Evolutionary conservation across 2,329 filamentous ascomycete species (phyloP).

Genomic region (Talaromyces sp.): DNA sequence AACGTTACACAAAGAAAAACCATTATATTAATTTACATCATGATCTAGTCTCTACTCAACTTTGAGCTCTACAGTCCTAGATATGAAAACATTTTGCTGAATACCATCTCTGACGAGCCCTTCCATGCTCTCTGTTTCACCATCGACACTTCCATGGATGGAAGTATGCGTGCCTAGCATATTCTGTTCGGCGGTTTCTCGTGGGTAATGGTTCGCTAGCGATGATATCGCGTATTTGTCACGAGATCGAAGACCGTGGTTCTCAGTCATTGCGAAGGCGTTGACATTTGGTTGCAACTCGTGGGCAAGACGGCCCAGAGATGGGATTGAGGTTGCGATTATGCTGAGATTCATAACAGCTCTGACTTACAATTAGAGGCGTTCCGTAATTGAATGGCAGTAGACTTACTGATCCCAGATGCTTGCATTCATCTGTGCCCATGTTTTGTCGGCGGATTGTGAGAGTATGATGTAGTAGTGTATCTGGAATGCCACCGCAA

Average conservation of each 20-base stretch:
- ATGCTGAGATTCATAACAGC: constrained; percentile 27
- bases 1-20: background rate
- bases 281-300: constrained; percentile 20
- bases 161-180: constrained; percentile 16
- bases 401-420: constrained; percentile 21
- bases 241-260: constrained; percentile 14
- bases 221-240: constrained; percentile 17
- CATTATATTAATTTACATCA: background rate
- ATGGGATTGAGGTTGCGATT: constrained; percentile 26
- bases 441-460: constrained; percentile 17
- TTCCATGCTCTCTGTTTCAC: constrained; percentile 18
- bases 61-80: constrained; percentile 15
- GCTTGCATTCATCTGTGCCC: constrained; percentile 21
- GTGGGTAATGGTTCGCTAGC: constrained; percentile 14
- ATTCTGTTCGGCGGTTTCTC: constrained; percentile 1
- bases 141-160: constrained; percentile 15
- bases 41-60: constrained; percentile 7
- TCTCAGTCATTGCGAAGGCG: constrained; percentile 17
- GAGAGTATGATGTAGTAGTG: constrained; percentile 20
- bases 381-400: background rate
- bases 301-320: constrained; percentile 27
- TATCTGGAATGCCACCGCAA: constrained; percentile 20
- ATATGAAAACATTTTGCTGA: constrained; percentile 16
- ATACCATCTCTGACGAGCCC: constrained; percentile 13
- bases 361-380: constrained; percentile 4